Conservation (phyloP, 805 yeast genomes). For the Myxozyma udenii region DNA sequence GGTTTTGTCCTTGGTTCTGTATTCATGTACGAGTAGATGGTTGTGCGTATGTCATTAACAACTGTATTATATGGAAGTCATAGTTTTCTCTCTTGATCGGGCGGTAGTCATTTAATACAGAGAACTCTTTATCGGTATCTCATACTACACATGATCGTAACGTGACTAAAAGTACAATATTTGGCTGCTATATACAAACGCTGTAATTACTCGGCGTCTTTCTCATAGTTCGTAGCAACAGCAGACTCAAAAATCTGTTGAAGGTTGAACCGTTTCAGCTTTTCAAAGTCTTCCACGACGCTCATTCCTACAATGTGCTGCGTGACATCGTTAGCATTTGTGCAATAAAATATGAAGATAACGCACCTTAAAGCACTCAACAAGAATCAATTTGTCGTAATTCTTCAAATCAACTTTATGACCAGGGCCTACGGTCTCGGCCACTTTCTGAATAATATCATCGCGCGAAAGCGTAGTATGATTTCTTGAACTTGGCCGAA, state of each 20-base stretch:
- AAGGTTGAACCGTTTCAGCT: slow-evolving; percentile 67
- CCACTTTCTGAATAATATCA: slow-evolving; percentile 70
- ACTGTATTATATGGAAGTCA: not conserved
- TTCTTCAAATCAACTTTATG: slow-evolving; percentile 78
- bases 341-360: not conserved
- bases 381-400: slow-evolving; percentile 72
- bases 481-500: slow-evolving; percentile 74
- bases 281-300: slow-evolving; percentile 61
- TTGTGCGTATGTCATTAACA: too few relatives aligned
- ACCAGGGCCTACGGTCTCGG: slow-evolving; percentile 67
- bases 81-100: too few relatives aligned
- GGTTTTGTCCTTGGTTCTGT: too few relatives aligned
- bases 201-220: too few relatives aligned
- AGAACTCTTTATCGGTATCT: too few relatives aligned
- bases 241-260: slow-evolving; percentile 60
- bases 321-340: not conserved
- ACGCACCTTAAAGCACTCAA: slow-evolving; percentile 72
- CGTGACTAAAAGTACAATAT: too few relatives aligned
- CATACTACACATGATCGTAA: too few relatives aligned
- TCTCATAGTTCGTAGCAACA: not conserved
- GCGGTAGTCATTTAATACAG: too few relatives aligned
- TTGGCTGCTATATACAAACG: too few relatives aligned
- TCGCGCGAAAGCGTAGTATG: slow-evolving; percentile 69
- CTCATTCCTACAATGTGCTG: slow-evolving; percentile 77
- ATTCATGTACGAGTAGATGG: too few relatives aligned